phyloP scores from a whole-genome alignment of 306 rosid genomes.

The Sphenostylis stenocarpa region DNA sequence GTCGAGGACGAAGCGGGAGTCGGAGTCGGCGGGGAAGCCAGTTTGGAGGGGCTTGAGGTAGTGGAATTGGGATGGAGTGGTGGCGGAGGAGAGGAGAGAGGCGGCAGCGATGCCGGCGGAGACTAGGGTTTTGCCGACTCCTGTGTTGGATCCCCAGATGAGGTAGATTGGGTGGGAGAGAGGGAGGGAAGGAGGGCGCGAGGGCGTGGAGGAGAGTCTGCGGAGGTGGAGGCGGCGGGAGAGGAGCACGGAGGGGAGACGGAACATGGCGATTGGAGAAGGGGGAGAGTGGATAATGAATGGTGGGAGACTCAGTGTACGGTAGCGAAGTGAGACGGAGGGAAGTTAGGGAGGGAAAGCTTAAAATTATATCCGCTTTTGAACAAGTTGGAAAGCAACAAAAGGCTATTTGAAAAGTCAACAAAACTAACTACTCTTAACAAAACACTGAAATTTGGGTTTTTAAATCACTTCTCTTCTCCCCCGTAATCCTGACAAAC shows the following conservation, averaged over 20 bases:
- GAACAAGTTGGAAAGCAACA: background rate
- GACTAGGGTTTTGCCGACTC: conserved; percentile 90
- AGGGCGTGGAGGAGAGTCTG: conserved; percentile 34
- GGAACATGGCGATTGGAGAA: conserved; percentile 22
- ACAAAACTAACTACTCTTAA: background rate
- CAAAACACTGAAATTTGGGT: too few relatives aligned
- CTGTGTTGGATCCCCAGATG: conserved; percentile 88
- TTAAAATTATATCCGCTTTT: background rate
- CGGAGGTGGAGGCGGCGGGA: conserved; percentile 32
- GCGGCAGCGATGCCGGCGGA: conserved; percentile 87
- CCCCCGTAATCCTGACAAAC: too few relatives aligned
- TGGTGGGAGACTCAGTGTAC: too few relatives aligned
- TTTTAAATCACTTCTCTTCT: too few relatives aligned
- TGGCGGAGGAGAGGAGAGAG: conserved; percentile 45
- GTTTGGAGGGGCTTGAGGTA: conserved; percentile 92
- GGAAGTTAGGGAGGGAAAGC: conserved; percentile 18
- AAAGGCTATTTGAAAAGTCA: background rate
- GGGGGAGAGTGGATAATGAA: background rate
- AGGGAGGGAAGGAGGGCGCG: conserved; percentile 47
- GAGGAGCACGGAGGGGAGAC: conserved; percentile 35
- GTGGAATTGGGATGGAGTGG: conserved; percentile 49
- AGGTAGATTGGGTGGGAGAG: conserved; percentile 78
- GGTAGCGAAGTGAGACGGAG: background rate
- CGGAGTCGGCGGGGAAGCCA: conserved; percentile 88
- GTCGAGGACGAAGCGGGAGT: conserved; percentile 69